Base-by-base conservation (phyloP, 192 early-diverging fungal species). In the Coemansia sp. region DNA sequence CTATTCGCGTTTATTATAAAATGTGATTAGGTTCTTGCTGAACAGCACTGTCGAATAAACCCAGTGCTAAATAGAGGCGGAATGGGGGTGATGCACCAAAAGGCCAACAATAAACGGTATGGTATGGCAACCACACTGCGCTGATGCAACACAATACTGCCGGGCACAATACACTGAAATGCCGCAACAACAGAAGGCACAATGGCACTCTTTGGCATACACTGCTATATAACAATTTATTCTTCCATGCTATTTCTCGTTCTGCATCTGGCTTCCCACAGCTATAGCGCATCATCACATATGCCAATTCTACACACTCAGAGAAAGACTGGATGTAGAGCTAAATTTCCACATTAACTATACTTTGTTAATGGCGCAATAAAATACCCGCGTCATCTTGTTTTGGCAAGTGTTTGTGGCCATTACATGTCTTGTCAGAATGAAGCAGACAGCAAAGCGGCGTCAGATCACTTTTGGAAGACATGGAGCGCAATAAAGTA, bases 351-450 rank as follows among this genome's bases (percentile, higher is more conserved):
- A 32, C 32, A 32, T 32, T 32, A 56, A 56, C 5, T 10, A 5
- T 56, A 26, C 37, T 56, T 26, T 56, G 56, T 12, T 32, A 37
- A 26, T 26, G 23, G 56, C 15, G 26, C 23, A 38, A 56, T 38
- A 56, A 56, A 56, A 56, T 56, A 56, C 56, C 56, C 56, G 56
- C 56, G 56, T 38, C 56, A 56, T 56, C 16, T 18, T 7, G 48
- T 19, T 50, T 56, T 56, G 13, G 56, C 19, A 37, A 37, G 26
- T 6, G 21, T n/a, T 48, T n/a, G 47, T n/a, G n/a, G 6, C 47
- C 32, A 48, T 48, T 11, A 48, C 47, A 15, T 48, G 47, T 48
- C 12, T 48, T 48, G 47, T 48, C 47, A 48, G n/a, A 48, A 32
- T 32, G 32, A n/a, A 48, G n/a, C 12, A 3, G n/a, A 48, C n/a